Evolutionary conservation across 495 filamentous ascomycete species (phyloP), one percentile per base, ranked within the genome.

Genomic region (Xylaria cubensis): DNA sequence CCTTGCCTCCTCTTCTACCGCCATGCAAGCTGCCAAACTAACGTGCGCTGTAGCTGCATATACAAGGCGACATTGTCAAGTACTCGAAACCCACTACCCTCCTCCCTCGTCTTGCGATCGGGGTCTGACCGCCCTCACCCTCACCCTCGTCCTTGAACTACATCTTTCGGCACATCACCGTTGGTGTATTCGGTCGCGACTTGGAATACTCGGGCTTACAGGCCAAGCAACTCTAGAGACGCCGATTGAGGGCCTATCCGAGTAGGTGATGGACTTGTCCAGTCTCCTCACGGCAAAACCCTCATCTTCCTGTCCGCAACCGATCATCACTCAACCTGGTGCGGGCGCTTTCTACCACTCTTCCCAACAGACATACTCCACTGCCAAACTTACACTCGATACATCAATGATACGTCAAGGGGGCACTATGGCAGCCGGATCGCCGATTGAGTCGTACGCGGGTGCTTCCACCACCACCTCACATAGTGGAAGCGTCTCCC

Each of bases 371-470:
- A 65, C 58, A 26, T 73, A 72, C 67, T 53, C 21, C n/a, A 46
- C 66, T 72, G 53, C 73, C 51, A 61, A 53, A 66, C 51, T 74
- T 64, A 50, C 64, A 32, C 74, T 76, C 26, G 68, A 71, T 59
- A 75, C 74, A 58, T 74, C 74, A 66, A 74, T 73, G 72, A 74
- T 74, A 66, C 69, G 66, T 64, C 69, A 61, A 63, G 79, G 75
- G 79, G 83, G 80, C 78, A 82, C 72, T 73, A 82, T 83, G 81
- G 87, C 85, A 50, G 84, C 85, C 56, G 84, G 84, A 70, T 85
- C 80, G 69, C 85, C 88, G 48, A 78, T 78, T 75, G 77, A 79
- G 66, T 50, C 70, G 71, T 77, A 67, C 72, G 74, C 69, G 36
- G 70, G 69, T 74, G 73, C 74, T 65, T 75, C 77, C 76, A 41